Conservation (phyloP, 1,284 basidiomycete genomes). For the Mycena sp. region DNA sequence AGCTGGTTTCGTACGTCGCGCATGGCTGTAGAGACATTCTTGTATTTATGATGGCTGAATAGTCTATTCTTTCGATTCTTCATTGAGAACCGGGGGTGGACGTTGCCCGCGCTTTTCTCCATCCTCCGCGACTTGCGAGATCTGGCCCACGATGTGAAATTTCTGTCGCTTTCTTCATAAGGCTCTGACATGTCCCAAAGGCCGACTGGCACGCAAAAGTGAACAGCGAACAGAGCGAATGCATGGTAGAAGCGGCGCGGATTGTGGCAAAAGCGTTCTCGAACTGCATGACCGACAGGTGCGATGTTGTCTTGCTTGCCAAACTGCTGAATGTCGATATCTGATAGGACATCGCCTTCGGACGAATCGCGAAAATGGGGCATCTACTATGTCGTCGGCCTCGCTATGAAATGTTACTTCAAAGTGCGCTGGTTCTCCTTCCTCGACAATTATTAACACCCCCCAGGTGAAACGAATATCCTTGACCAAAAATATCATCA, state of each 20-base stretch:
- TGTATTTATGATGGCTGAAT: background rate
- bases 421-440: conserved; percentile 59
- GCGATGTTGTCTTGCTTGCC: conserved; percentile 27
- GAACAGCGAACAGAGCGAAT: conserved; percentile 69
- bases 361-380: conserved; percentile 91
- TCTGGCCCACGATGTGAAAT: conserved; percentile 77
- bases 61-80: conserved; percentile 84
- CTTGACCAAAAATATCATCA: conserved; percentile 90
- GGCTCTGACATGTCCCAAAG: conserved; percentile 45
- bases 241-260: conserved; percentile 92
- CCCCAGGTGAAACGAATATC: conserved; percentile 88
- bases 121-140: conserved; percentile 83
- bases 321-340: background rate
- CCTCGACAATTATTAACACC: conserved; percentile 14
- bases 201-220: conserved; percentile 73
- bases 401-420: conserved; percentile 96
- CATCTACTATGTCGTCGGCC: conserved; percentile 92
- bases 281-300: conserved; percentile 91
- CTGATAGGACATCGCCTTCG: conserved; percentile 65
- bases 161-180: background rate
- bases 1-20: conserved; percentile 66
- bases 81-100: conserved; percentile 82
- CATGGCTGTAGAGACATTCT: background rate
- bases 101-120: conserved; percentile 81
- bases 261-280: conserved; percentile 94